Percentiles rank a stretch among this genome's conserved stretches.
Evolutionary conservation across 1,284 basidiomycete species (phyloP).

Genomic region (Leccinum griseonigrum): DNA sequence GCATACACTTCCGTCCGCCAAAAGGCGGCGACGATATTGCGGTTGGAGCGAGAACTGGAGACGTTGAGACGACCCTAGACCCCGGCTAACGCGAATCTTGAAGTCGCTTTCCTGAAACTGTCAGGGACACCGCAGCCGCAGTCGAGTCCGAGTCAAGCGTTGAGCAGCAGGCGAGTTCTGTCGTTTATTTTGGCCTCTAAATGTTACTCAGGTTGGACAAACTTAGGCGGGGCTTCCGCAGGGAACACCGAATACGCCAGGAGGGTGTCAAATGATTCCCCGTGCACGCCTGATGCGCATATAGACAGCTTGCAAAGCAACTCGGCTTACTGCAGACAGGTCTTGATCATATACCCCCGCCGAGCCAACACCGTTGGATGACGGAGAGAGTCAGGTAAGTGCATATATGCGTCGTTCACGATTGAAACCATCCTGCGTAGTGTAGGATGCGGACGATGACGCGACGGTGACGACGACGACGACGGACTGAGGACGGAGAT

Average conservation of each 20-base stretch:
- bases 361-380: neutral
- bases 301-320: constrained; percentile 28
- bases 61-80: constrained; percentile 27
- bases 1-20: constrained; percentile 60
- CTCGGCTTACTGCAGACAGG: constrained; percentile 23
- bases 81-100: constrained; percentile 16
- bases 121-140: constrained; percentile 1
- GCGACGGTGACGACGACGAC: too few species aligned
- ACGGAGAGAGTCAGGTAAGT: constrained; percentile 18
- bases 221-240: neutral
- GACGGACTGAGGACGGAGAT: too few species aligned
- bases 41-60: constrained; percentile 44
- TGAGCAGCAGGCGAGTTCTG: constrained; percentile 3
- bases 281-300: constrained; percentile 22
- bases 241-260: neutral
- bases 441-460: constrained; percentile 12
- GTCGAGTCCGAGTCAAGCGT: neutral
- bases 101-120: neutral
- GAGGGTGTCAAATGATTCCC: constrained; percentile 6
- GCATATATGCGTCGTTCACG: constrained; percentile 12
- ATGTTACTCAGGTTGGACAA: neutral
- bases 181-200: neutral
- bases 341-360: neutral
- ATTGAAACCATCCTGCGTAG: neutral
- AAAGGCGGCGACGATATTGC: constrained; percentile 52